A percentile compares a stretch with the other conserved stretches of the same genome.
These are phyloP conservation scores for Candida yuanshanica DNA, from an alignment of 805 yeast species.

Conservation along the genomic window DNA sequence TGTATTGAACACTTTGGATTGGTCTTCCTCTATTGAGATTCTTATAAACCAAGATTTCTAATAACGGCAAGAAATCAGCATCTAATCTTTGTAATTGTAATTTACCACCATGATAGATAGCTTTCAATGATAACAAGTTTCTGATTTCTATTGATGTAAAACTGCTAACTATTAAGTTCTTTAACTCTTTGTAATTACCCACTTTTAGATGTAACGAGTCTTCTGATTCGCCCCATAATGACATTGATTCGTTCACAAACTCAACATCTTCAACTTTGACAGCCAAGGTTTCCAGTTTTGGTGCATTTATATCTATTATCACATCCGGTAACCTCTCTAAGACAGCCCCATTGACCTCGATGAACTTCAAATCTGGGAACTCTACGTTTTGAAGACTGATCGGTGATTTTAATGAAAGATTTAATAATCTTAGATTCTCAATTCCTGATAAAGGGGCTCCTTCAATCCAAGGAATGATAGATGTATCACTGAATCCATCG, in stretches of 20 bases:
- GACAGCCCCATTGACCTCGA: conserved; percentile 4
- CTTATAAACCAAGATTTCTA: conserved; percentile 3
- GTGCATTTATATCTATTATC: background rate
- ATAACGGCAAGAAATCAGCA: conserved; percentile 7
- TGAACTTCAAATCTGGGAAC: conserved; percentile 2
- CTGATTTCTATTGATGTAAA: conserved; percentile 1
- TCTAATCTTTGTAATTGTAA: conserved; percentile 5
- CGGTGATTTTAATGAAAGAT: conserved; percentile 1
- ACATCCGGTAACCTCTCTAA: background rate
- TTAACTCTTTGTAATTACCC: background rate
- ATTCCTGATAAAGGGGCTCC: background rate
- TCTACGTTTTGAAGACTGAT: background rate
- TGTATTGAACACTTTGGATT: conserved; percentile 5
- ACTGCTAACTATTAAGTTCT: background rate
- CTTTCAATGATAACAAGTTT: background rate
- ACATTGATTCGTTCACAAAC: conserved; percentile 1
- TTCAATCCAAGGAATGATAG: conserved; percentile 1
- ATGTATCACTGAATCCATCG: background rate
- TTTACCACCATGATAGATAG: conserved; percentile 6
- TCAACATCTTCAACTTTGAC: conserved; percentile 10
- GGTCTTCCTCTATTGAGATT: conserved; percentile 3
- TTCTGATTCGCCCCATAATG: conserved; percentile 5
- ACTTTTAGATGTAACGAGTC: conserved; percentile 3
- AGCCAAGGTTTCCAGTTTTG: conserved; percentile 7
- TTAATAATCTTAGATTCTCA: background rate